Evolutionary conservation across 2,329 filamentous ascomycete species (phyloP).

Genomic region (Diaporthe vaccinii): DNA sequence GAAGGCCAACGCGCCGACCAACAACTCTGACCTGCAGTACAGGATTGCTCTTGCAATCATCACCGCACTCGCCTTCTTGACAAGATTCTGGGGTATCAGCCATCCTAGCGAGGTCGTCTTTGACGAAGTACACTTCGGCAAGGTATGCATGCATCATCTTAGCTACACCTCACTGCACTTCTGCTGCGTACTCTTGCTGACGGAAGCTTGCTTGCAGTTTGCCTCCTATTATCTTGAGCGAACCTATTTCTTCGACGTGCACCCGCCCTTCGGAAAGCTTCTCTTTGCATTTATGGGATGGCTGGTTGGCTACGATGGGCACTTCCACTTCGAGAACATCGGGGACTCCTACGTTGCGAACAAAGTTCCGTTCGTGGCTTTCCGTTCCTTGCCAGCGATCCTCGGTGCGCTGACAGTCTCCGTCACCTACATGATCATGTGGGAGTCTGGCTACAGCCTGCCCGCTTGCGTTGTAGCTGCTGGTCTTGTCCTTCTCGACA

Average conservation of each 20-base stretch:
- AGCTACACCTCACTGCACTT: background rate
- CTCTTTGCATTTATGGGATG: constrained; percentile 97
- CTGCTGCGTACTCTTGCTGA: constrained; percentile 36
- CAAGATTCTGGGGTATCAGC: constrained; percentile 95
- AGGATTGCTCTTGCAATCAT: constrained; percentile 82
- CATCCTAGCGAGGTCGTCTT: constrained; percentile 98
- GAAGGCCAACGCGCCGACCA: constrained; percentile 55
- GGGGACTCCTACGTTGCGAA: constrained; percentile 98
- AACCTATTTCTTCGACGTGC: constrained; percentile 99
- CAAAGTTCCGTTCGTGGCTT: constrained; percentile 97
- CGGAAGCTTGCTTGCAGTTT: constrained; percentile 63
- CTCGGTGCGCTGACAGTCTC: constrained; percentile 93
- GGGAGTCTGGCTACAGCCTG: constrained; percentile 98
- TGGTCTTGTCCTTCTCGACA: constrained; percentile 91
- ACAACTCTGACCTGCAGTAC: constrained; percentile 83
- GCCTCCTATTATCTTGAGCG: constrained; percentile 90
- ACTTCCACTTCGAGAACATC: constrained; percentile 99
- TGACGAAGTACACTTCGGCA: constrained; percentile 99
- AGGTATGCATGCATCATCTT: constrained; percentile 73
- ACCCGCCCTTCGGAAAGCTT: constrained; percentile 97
- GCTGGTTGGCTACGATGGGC: constrained; percentile 96
- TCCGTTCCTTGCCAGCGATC: constrained; percentile 91
- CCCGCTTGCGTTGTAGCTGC: constrained; percentile 91
- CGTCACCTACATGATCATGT: constrained; percentile 98
- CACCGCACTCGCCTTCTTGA: constrained; percentile 87